These are phyloP conservation scores for Fusarium temperatum DNA, from an alignment of 2,329 filamentous ascomycete genomes.

Conservation along the genomic window DNA sequence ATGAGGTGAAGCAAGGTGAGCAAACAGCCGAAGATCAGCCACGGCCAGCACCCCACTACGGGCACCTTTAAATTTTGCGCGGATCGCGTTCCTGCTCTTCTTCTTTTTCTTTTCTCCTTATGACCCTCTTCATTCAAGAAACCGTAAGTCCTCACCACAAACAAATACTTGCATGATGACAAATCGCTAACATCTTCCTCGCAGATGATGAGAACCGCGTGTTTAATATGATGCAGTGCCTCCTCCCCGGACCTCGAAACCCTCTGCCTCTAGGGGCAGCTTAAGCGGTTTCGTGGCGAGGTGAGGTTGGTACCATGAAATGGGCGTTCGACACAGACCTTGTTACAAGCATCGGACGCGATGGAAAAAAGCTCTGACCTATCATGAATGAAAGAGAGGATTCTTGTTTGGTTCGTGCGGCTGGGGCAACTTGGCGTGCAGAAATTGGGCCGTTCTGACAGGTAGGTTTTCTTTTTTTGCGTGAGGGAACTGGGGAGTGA, in stretches of 20 bases:
- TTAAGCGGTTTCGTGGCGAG: conserved; percentile 82
- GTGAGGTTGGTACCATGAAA: conserved; percentile 82
- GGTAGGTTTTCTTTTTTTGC: conserved; percentile 9
- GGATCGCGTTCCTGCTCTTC: conserved; percentile 40
- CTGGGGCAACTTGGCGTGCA: conserved; percentile 6
- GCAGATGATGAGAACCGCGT: conserved; percentile 99
- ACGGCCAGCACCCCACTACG: conserved; percentile 35
- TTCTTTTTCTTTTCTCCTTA: conserved; percentile 66
- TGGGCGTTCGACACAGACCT: conserved; percentile 99
- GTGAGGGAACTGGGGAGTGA: not conserved
- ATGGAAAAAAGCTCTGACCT: conserved; percentile 95
- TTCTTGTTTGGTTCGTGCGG: conserved; percentile 21
- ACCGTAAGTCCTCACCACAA: conserved; percentile 71
- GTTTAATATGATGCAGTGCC: conserved; percentile 84
- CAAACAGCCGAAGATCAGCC: conserved; percentile 43
- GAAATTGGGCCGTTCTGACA: conserved; percentile 1
- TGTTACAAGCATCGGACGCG: conserved; percentile 94
- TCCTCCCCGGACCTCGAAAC: conserved; percentile 73
- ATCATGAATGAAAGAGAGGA: conserved; percentile 52
- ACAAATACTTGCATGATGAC: not conserved
- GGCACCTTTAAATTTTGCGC: conserved; percentile 49
- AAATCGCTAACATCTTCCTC: conserved; percentile 43
- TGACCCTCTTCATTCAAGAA: conserved; percentile 99
- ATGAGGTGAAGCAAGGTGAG: not conserved
- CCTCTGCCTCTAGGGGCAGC: conserved; percentile 80